A percentile compares a stretch with the other conserved stretches of the same genome.
These are phyloP conservation scores for Colletotrichum scovillei DNA, from an alignment of 2,329 filamentous ascomycete genomes.

Conservation along the genomic window DNA sequence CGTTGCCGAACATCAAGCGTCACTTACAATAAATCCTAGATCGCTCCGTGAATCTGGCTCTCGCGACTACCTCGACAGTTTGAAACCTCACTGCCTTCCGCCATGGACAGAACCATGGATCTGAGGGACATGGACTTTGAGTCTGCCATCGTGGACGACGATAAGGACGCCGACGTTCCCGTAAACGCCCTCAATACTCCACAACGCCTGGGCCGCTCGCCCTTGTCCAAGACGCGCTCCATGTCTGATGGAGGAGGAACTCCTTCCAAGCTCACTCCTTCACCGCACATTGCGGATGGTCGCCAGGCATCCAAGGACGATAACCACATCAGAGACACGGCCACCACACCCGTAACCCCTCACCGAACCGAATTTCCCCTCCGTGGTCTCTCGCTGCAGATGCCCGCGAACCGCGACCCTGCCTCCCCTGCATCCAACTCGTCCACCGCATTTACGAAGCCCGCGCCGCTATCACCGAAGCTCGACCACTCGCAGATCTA, in stretches of 20 bases:
- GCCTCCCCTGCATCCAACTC: conserved; percentile 46
- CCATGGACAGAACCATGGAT: conserved; percentile 30
- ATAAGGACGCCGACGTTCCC: conserved; percentile 27
- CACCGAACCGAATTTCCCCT: conserved; percentile 72
- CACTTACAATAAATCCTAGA: conserved; percentile 1
- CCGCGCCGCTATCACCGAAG: conserved; percentile 84
- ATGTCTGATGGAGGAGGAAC: conserved; percentile 73
- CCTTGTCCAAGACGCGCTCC: conserved; percentile 67
- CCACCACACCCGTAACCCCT: conserved; percentile 73
- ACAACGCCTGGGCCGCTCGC: conserved; percentile 46
- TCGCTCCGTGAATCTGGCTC: conserved; percentile 4
- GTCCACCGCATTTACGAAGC: conserved; percentile 54
- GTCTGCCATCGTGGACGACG: conserved; percentile 48
- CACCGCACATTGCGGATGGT: conserved; percentile 66
- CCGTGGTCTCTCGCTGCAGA: conserved; percentile 76
- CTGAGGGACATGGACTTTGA: conserved; percentile 42
- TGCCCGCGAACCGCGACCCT: conserved; percentile 66
- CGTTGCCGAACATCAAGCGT: background rate
- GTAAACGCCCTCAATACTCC: conserved; percentile 18
- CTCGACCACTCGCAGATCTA: conserved; percentile 87
- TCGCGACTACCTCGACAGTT: conserved; percentile 5
- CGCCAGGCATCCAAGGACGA: conserved; percentile 75
- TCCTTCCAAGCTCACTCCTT: conserved; percentile 67
- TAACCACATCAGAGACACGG: conserved; percentile 60
- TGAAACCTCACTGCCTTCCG: background rate